Conservation (phyloP, 331 rosid species). For the Telfairia occidentalis region DNA sequence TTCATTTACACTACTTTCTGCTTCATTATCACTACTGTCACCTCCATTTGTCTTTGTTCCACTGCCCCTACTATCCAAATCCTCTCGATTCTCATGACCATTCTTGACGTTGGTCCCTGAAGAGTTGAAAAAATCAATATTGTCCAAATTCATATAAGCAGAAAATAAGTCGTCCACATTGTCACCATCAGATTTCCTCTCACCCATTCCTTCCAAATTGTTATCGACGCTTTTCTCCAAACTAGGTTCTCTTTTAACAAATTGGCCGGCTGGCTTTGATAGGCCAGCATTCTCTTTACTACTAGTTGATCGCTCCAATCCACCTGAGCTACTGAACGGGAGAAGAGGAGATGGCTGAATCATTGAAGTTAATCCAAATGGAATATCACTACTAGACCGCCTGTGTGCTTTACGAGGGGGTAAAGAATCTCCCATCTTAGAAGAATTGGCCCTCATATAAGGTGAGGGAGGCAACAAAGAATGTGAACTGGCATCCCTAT, state of each 20-base stretch:
- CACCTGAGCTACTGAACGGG: constrained; percentile 39
- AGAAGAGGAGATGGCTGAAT: constrained; percentile 62
- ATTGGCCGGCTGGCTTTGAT: constrained; percentile 31
- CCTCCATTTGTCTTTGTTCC: constrained; percentile 76
- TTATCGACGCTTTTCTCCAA: constrained; percentile 47
- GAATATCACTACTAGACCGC: constrained; percentile 86
- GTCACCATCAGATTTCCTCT: constrained; percentile 84
- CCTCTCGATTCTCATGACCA: constrained; percentile 57
- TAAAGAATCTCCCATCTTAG: constrained; percentile 34
- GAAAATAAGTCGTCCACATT: constrained; percentile 70
- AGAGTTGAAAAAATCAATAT: constrained; percentile 58
- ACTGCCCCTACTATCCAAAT: constrained; percentile 91
- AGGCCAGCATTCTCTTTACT: constrained; percentile 20
- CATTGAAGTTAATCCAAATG: constrained; percentile 62
- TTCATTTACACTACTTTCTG: constrained; percentile 73
- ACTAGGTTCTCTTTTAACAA: constrained; percentile 47
- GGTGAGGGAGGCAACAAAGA: constrained; percentile 58
- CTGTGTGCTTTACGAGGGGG: constrained; percentile 85
- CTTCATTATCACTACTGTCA: constrained; percentile 86
- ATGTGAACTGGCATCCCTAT: constrained; percentile 53
- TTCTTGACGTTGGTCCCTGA: constrained; percentile 67
- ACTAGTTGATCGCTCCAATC: constrained; percentile 6
- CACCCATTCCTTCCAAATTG: constrained; percentile 56
- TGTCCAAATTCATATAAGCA: constrained; percentile 84
- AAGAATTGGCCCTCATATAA: constrained; percentile 28